Evolutionary conservation across 768 basidiomycete genomes (phyloP).

Genomic region (Boletus rubroflammeus): DNA sequence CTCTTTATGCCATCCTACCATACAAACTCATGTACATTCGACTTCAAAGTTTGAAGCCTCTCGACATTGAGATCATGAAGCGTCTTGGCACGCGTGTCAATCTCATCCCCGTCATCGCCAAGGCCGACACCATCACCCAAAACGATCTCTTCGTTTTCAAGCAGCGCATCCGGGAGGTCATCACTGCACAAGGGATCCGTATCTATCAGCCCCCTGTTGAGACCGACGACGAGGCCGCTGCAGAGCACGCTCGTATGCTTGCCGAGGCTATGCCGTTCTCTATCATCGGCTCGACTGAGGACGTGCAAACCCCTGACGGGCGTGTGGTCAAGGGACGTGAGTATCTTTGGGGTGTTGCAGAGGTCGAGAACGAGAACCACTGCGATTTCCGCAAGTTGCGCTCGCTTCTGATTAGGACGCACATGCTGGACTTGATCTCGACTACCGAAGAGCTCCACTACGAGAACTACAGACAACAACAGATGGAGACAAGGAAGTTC

Average conservation of each 20-base stretch:
- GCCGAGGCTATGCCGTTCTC: conserved; percentile 96
- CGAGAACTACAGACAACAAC: conserved; percentile 95
- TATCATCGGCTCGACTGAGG: conserved; percentile 95
- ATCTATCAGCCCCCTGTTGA: conserved; percentile 95
- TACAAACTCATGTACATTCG: conserved; percentile 4
- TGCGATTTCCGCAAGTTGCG: conserved; percentile 99
- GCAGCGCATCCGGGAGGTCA: conserved; percentile 88
- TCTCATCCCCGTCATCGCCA: conserved; percentile 95
- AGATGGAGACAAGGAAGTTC: conserved; percentile 99
- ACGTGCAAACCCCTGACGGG: conserved; percentile 89
- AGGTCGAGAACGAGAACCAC: conserved; percentile 99
- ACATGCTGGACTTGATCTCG: conserved; percentile 97
- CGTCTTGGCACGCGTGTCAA: conserved; percentile 97
- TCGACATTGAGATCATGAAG: conserved; percentile 99
- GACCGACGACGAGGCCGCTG: conserved; percentile 77
- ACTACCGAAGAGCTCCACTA: conserved; percentile 96
- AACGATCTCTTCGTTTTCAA: conserved; percentile 91
- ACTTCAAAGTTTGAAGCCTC: conserved; percentile 69
- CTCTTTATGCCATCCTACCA: neutral
- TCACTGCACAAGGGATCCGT: conserved; percentile 88
- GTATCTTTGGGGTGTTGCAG: conserved; percentile 99
- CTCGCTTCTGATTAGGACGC: conserved; percentile 90
- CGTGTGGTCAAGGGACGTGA: conserved; percentile 94
- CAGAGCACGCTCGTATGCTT: conserved; percentile 85
- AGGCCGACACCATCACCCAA: conserved; percentile 96